Base-by-base conservation (phyloP, 495 filamentous ascomycete species). In the Rhizodiscina lignyota region DNA sequence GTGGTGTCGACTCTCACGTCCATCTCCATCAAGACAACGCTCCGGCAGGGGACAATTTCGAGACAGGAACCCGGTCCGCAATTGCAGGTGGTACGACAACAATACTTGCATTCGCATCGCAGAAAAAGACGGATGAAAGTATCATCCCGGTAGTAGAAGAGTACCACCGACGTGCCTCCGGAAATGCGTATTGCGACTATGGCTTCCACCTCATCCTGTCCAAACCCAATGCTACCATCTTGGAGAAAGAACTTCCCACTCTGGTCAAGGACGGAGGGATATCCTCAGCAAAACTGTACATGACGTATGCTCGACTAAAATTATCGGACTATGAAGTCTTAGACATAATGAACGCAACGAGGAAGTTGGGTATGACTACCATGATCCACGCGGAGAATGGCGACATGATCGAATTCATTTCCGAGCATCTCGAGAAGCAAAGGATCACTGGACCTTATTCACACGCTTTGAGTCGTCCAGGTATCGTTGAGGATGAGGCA, bases 331-430 rank as follows among this genome's bases (percentile, higher is more conserved):
- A 15, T 4, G 15, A 39, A 12, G 10, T 39, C 10, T 26, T 39
- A 12, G 29, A 37, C 21, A 26, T 38, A 5, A 39, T 37, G 37
- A 38, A 38, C 6, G 4, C 12, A 13, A 21, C 37, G n/a, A 4
- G 37, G 5, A 26, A 21, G 11, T 18, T 38, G 11, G 37, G 37
- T 10, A 38, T 39, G 6, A 39, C 29, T 18, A 39, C 37, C 21
- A 39, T 39, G 37, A 37, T 39, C 4, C 37, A 39, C 17, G 33
- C 37, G 10, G 35, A 37, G 19, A 39, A 39, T 18, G 21, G 6
- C 32, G 37, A 39, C 24, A 37, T 39, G 13, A 38, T 39, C 11
- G 37, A 18, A 8, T 17, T 38, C n/a, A 38, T 39, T 16, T 17
- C 17, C 5, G 21, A 21, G 21, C 37, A 21, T 11, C 37, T 39